These are phyloP conservation scores for Juglanconis sp. DNA, from an alignment of 2,329 filamentous ascomycete genomes.

Conservation along the genomic window DNA sequence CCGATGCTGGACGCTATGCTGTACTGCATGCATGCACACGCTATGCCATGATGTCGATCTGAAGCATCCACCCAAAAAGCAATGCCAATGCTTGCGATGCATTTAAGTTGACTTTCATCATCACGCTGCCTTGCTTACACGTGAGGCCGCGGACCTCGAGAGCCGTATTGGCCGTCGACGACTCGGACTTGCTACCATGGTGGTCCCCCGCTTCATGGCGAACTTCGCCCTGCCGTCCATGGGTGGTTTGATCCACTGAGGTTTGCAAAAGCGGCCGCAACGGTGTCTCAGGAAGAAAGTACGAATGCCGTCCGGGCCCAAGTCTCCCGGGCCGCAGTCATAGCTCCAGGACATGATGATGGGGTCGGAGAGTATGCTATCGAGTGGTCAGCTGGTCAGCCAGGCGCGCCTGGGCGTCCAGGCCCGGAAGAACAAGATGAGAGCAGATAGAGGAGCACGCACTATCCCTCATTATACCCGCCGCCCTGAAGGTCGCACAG, in stretches of 20 bases:
- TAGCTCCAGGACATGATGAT: constrained; percentile 36
- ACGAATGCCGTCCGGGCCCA: constrained; percentile 35
- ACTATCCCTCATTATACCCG: constrained; percentile 28
- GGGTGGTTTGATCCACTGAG: constrained; percentile 22
- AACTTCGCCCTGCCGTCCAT: neutral
- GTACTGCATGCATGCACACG: neutral
- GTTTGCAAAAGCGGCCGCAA: constrained; percentile 32
- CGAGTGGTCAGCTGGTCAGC: neutral
- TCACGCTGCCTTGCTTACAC: neutral
- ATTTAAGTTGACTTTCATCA: neutral
- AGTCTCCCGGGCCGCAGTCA: constrained; percentile 37
- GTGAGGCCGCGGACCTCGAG: neutral
- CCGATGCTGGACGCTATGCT: neutral
- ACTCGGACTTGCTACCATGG: neutral
- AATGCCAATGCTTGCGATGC: too few relatives aligned
- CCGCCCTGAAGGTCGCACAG: constrained; percentile 43
- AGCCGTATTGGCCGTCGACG: neutral
- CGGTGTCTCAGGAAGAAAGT: constrained; percentile 36
- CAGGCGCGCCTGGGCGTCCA: neutral
- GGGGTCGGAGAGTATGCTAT: constrained; percentile 36
- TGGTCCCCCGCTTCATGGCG: constrained; percentile 3
- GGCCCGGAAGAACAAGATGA: too few relatives aligned
- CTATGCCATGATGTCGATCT: neutral
- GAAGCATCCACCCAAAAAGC: neutral
- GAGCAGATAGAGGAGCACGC: neutral